Percentiles rank a stretch among this genome's conserved stretches.
Evolutionary conservation across 768 basidiomycete genomes (phyloP).

Genomic region (Pisolithus microcarpus): DNA sequence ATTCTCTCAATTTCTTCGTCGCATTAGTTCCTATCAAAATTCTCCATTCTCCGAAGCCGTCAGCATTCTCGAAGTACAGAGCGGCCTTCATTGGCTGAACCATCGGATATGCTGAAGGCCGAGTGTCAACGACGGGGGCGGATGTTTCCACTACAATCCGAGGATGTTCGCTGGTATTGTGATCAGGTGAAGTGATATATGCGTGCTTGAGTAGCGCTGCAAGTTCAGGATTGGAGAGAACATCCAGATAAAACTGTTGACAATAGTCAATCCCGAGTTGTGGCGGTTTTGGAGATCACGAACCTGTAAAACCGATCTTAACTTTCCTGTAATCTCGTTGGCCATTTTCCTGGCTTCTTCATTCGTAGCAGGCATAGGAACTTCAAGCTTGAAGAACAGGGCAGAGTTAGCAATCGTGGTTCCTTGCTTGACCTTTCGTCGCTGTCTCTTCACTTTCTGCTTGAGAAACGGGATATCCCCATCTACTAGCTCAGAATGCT

Average conservation of each 20-base stretch:
- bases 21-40: not conserved
- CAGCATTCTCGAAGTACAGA: not conserved
- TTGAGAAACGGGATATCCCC: constrained; percentile 5
- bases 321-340: constrained; percentile 13
- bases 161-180: not conserved
- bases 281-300: not conserved
- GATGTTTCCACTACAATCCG: not conserved
- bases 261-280: not conserved
- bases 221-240: constrained; percentile 13
- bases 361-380: constrained; percentile 18
- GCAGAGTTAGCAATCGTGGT: constrained; percentile 15
- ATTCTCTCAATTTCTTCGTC: not conserved
- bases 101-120: constrained; percentile 32
- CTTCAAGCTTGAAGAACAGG: constrained; percentile 25
- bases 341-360: constrained; percentile 14
- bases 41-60: not conserved
- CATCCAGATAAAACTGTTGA: constrained; percentile 21
- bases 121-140: not conserved
- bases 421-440: constrained; percentile 10
- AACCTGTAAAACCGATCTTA: constrained; percentile 27
- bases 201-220: constrained; percentile 5
- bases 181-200: constrained; percentile 2
- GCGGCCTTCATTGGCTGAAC: constrained; percentile 35
- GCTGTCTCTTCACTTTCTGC: constrained; percentile 25
- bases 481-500: constrained; percentile 1